phyloP scores from a whole-genome alignment of 345 rosid genomes.

The Gossypium raimondii region DNA sequence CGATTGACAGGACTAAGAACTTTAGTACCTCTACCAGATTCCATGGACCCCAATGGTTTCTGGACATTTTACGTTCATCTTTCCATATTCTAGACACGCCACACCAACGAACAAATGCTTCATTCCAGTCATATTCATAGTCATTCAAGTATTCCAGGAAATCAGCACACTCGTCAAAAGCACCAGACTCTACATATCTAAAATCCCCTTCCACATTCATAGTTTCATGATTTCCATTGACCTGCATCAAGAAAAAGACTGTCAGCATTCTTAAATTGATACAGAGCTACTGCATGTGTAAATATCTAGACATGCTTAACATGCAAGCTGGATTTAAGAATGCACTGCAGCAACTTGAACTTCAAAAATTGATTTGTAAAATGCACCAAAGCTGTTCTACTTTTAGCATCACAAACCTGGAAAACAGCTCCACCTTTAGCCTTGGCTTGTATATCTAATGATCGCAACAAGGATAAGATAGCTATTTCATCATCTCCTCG shows the following conservation, averaged over 20 bases:
- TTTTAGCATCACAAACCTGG: conserved; percentile 50
- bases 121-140: conserved; percentile 54
- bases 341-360: conserved; percentile 4
- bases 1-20: neutral
- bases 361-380: neutral
- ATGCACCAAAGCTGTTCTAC: neutral
- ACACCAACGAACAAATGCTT: conserved; percentile 68
- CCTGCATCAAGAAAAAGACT: conserved; percentile 27
- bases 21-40: conserved; percentile 73
- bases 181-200: conserved; percentile 73
- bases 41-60: conserved; percentile 66
- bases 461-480: conserved; percentile 67
- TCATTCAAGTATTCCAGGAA: conserved; percentile 67
- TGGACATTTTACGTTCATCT: conserved; percentile 43
- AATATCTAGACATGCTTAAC: neutral
- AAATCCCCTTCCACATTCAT: conserved; percentile 93
- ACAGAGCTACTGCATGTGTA: neutral
- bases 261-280: conserved; percentile 9
- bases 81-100: conserved; percentile 41
- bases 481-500: conserved; percentile 88
- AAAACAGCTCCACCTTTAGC: conserved; percentile 88
- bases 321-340: neutral
- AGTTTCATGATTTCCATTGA: conserved; percentile 92
- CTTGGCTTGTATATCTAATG: conserved; percentile 70
- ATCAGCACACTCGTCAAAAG: conserved; percentile 68